phyloP scores from a whole-genome alignment of 305 asterid species.

The Solanum hybrid region DNA sequence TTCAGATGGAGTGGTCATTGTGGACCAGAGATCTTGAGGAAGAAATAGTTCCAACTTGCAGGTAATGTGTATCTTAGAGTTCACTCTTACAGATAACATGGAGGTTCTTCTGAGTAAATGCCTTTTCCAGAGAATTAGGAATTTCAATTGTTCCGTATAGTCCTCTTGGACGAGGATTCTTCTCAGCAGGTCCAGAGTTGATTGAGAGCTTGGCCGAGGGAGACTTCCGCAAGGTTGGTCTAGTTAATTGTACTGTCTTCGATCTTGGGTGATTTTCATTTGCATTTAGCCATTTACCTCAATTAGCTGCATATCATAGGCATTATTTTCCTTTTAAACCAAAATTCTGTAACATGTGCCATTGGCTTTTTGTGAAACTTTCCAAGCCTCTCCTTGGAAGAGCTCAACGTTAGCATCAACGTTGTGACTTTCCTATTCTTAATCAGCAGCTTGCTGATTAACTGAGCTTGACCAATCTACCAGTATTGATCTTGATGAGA shows the following conservation, averaged over 20 bases:
- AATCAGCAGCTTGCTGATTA: background rate
- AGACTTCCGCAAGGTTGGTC: slow-evolving; percentile 12
- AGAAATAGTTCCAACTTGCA: slow-evolving; percentile 63
- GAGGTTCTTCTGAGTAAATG: background rate
- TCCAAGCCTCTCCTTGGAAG: background rate
- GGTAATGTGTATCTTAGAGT: slow-evolving; percentile 19
- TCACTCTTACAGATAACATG: background rate
- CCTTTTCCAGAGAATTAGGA: slow-evolving; percentile 4
- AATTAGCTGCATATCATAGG: background rate
- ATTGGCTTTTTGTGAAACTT: background rate
- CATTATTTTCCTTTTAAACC: background rate
- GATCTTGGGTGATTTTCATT: background rate
- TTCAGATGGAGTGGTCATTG: slow-evolving; percentile 78
- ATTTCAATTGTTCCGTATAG: slow-evolving; percentile 11
- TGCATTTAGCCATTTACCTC: background rate
- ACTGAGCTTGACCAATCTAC: background rate
- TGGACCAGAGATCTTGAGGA: slow-evolving; percentile 66
- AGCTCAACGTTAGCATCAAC: background rate
- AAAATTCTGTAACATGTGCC: background rate
- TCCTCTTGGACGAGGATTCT: slow-evolving; percentile 20
- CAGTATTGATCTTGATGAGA: background rate
- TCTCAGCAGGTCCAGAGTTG: slow-evolving; percentile 6
- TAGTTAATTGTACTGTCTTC: background rate
- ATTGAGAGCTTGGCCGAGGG: background rate
- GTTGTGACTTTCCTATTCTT: background rate